Percentiles rank a stretch among this genome's conserved stretches.
Evolutionary conservation across 2,329 filamentous ascomycete species (phyloP).

Genomic region (Alternaria metachromatica): DNA sequence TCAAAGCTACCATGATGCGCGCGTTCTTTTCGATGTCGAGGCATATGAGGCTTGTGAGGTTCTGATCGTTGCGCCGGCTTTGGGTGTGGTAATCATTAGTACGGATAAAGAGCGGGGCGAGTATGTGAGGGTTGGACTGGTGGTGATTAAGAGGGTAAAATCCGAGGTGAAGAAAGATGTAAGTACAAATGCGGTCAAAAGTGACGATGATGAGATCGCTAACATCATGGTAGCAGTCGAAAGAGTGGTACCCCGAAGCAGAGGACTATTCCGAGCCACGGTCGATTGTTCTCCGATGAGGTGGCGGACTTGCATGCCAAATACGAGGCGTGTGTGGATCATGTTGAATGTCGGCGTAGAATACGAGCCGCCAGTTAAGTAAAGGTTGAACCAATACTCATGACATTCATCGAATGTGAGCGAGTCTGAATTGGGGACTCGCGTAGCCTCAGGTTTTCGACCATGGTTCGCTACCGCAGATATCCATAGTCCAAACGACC

Average conservation of each 20-base stretch:
- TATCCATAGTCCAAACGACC: neutral
- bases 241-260: neutral
- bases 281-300: neutral
- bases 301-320: neutral
- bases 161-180: neutral
- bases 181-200: neutral
- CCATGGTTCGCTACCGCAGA: neutral
- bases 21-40: slow-evolving; percentile 9
- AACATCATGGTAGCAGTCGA: neutral
- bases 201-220: neutral
- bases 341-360: neutral
- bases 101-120: neutral
- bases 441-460: neutral
- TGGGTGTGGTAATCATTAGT: neutral
- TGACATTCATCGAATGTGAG: fast-evolving
- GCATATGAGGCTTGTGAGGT: neutral
- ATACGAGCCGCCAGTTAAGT: neutral
- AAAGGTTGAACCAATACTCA: neutral
- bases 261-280: neutral
- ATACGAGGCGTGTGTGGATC: neutral
- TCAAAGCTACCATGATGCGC: neutral
- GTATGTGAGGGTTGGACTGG: slow-evolving; percentile 20
- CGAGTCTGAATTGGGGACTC: neutral
- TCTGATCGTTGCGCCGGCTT: slow-evolving; percentile 8
- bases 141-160: neutral